A percentile compares a stretch with the other conserved stretches of the same genome.
phyloP scores from a whole-genome alignment of 108 stramenopile genomes.

The Pseudonitzschia pungens region DNA sequence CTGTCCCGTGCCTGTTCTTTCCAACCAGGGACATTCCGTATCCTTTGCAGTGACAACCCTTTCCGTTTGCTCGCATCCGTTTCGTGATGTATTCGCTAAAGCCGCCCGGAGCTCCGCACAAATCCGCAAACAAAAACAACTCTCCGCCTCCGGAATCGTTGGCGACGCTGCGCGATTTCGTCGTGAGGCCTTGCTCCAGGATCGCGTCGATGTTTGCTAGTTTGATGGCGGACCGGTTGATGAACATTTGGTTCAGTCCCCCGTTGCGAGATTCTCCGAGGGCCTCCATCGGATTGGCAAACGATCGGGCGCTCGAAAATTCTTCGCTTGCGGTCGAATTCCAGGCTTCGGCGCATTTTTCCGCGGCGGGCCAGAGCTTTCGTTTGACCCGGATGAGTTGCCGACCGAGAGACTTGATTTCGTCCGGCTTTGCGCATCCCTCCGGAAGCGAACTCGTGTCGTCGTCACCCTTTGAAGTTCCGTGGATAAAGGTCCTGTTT shows the following conservation, averaged over 20 bases:
- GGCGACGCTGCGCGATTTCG: not conserved
- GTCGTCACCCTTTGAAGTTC: not conserved
- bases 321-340: slow-evolving; percentile 24
- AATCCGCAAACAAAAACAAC: slow-evolving; percentile 75
- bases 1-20: slow-evolving; percentile 72
- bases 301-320: slow-evolving; percentile 60
- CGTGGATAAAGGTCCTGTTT: not conserved
- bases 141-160: not conserved
- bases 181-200: slow-evolving; percentile 52
- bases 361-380: slow-evolving; percentile 56
- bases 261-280: slow-evolving; percentile 49
- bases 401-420: slow-evolving; percentile 19
- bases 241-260: slow-evolving; percentile 47
- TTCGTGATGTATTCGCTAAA: slow-evolving; percentile 87
- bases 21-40: slow-evolving; percentile 84
- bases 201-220: slow-evolving; percentile 80
- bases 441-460: not conserved
- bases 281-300: slow-evolving; percentile 73
- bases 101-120: slow-evolving; percentile 89
- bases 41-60: slow-evolving; percentile 42
- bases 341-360: slow-evolving; percentile 36
- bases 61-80: slow-evolving; percentile 30
- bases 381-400: slow-evolving; percentile 60
- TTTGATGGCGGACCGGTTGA: slow-evolving; percentile 83
- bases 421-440: not conserved